Percentiles rank a stretch among this genome's conserved stretches.
These are phyloP conservation scores for Nothophoma quercina DNA, from an alignment of 2,329 filamentous ascomycete genomes.

Conservation along the genomic window DNA sequence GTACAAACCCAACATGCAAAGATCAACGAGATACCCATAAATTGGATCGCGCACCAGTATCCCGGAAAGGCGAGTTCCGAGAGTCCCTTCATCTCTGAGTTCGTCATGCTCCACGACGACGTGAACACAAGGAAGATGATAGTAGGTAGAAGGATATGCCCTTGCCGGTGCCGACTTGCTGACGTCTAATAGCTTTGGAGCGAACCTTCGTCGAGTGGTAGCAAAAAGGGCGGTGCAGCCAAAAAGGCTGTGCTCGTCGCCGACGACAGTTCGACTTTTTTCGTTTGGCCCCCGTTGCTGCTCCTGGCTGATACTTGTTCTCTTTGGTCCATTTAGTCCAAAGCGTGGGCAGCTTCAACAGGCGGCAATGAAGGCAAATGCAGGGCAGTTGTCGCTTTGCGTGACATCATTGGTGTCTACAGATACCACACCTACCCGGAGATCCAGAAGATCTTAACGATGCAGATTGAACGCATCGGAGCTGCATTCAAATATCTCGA, in stretches of 20 bases:
- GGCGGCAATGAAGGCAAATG: not conserved
- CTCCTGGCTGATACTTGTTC: no score
- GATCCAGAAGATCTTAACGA: not conserved
- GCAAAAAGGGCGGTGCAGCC: not conserved
- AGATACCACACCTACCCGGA: not conserved
- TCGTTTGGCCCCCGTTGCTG: no score
- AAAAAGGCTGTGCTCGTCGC: not conserved
- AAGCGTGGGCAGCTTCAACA: not conserved
- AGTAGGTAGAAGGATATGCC: not conserved
- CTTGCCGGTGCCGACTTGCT: not conserved
- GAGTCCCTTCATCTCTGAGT: not conserved
- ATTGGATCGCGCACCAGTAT: not conserved
- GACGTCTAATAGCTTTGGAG: not conserved
- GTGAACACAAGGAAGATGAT: not conserved
- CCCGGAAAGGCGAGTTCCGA: not conserved
- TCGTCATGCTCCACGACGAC: not conserved
- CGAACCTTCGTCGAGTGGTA: not conserved
- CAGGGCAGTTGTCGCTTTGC: not conserved
- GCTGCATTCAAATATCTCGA: not conserved
- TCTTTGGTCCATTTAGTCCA: no score
- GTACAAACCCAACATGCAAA: no score
- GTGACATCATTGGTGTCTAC: not conserved
- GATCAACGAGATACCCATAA: not conserved
- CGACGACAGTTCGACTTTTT: not conserved
- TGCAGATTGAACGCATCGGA: not conserved